Evolutionary conservation across 805 yeast species (phyloP), one percentile per base, ranked within the genome.

Genomic region (Zygosaccharomyces rouxii): DNA sequence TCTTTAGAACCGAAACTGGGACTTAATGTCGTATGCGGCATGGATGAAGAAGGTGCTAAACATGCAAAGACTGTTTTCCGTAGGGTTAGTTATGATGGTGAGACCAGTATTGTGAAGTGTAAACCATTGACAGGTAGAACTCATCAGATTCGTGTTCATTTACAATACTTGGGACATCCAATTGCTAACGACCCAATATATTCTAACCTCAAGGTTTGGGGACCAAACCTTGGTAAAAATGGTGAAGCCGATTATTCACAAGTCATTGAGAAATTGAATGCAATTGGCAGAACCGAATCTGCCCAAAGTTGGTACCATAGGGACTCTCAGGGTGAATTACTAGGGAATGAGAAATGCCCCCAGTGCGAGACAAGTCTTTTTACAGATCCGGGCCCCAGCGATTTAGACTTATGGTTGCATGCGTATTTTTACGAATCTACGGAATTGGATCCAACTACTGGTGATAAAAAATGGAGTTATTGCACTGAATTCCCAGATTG

Each of bases 161-260:
- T 94, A 48, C 97, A 90, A 67, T 84, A 75, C 55, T 57, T 94
- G n/a, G 97, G 97, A 0, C 77, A 73, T 60, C 97, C 98, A 0
- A 92, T 92, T 40, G 89, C 86, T 3, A 90, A 92, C 63, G 99
- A 92, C 65, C 97, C 97, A 0, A 74, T 90, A 1, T 92, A 89
- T 60, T 84, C 96, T 2, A 87, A 86, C 57, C 78, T 75, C 13
- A 65, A 68, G 14, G 82, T 88, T 0, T 94, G 97, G 97, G 98
- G 98, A 0, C 68, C 75, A 0, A 55, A 63, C 0, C 66, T 94
- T 39, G 98, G 97, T 3, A 78, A 76, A 52, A 73, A 75, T 14
- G 81, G 80, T 2, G 69, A 67, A 1, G 79, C 77, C 0, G 78
- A 81, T 50, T 72, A 72, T 35, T 72, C 68, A 0, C 71, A 66